Evolutionary conservation across 139 green algal genomes (phyloP), one percentile per base, ranked within the genome.

Genomic region (Volvox africanus): DNA sequence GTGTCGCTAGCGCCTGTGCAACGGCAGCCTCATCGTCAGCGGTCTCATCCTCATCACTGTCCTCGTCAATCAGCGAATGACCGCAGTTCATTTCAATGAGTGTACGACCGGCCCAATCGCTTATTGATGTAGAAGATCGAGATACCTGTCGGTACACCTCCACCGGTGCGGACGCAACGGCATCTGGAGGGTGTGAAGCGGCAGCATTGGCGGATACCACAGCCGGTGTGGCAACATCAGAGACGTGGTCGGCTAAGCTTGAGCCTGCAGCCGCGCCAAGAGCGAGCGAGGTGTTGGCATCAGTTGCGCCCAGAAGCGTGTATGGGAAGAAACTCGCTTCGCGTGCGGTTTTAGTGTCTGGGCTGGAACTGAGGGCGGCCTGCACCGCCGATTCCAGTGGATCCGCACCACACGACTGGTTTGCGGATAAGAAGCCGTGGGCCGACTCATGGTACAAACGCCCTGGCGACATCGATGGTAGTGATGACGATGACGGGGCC

Each of bases 141-240:
- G 86, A 90, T 55, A 65, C 61, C n/a, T 33, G 19, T 30, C 71
- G 86, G 71, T 90, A 90, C 3, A 61, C 9, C 30, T 44, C 84
- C 17, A 35, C 80, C 28, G 55, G 17, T 44, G 62, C 62, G 82
- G 62, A 24, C 21, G 36, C 71, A 17, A 75, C 73, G 21, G 71
- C 50, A 35, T 79, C 71, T 33, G 2, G 14, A 69, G 2, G 9
- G 36, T 14, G 44, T 69, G 82, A 2, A 28, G 37, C 79, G 36
- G 33, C 37, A 32, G 61, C 61, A 61, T 30, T 55, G 35, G 61
- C 65, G 35, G 82, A 14, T 16, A 11, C 50, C 55, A 20, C 24
- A 24, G 82, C 11, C 22, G 67, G 0, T 12, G 83, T 19, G 35
- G 35, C 82, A 26, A 33, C 65, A 11, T 32, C 24, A 16, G 83